Evolutionary conservation across 371 early-diverging fungal genomes (phyloP).

Genomic region (Polyrhizophydium stewartii): DNA sequence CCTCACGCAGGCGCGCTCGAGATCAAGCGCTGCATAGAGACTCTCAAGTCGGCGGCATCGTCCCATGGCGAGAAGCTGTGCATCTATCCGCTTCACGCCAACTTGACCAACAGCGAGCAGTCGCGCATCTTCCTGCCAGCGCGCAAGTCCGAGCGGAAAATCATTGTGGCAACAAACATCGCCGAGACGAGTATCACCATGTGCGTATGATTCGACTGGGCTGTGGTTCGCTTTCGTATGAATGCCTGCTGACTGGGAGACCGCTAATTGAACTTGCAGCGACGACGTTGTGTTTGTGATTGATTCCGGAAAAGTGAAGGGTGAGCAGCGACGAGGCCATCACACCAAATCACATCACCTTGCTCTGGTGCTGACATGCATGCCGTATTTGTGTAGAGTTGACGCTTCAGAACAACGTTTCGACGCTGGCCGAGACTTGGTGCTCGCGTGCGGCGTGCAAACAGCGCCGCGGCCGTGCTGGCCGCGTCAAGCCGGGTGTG

Average conservation of each 20-base stretch:
- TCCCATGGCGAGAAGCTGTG: slow-evolving; percentile 12
- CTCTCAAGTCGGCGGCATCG: slow-evolving; percentile 10
- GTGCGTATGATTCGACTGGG: slow-evolving; percentile 7
- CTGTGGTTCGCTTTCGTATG: too few species aligned
- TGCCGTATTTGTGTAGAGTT: slow-evolving; percentile 17
- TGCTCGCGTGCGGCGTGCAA: slow-evolving; percentile 80
- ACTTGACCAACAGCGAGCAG: slow-evolving; percentile 32
- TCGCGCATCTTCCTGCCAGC: slow-evolving; percentile 53
- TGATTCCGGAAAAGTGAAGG: slow-evolving; percentile 84
- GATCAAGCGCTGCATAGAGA: slow-evolving; percentile 64
- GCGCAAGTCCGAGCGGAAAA: slow-evolving; percentile 62
- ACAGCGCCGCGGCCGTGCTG: slow-evolving; percentile 94
- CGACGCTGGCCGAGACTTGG: slow-evolving; percentile 59
- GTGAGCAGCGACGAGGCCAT: not conserved
- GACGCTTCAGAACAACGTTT: slow-evolving; percentile 18
- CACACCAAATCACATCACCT: not conserved
- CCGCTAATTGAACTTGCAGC: not conserved
- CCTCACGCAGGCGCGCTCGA: slow-evolving; percentile 61
- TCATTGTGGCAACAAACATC: slow-evolving; percentile 89
- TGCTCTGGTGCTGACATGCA: not conserved
- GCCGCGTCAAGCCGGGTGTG: slow-evolving; percentile 42
- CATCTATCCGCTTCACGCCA: slow-evolving; percentile 39
- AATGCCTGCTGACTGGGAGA: not conserved
- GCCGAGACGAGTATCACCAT: slow-evolving; percentile 85
- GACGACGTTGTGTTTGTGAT: slow-evolving; percentile 88